Evolutionary conservation across 73 alveolate species (phyloP).

Genomic region (Blepharisma japonicum): DNA sequence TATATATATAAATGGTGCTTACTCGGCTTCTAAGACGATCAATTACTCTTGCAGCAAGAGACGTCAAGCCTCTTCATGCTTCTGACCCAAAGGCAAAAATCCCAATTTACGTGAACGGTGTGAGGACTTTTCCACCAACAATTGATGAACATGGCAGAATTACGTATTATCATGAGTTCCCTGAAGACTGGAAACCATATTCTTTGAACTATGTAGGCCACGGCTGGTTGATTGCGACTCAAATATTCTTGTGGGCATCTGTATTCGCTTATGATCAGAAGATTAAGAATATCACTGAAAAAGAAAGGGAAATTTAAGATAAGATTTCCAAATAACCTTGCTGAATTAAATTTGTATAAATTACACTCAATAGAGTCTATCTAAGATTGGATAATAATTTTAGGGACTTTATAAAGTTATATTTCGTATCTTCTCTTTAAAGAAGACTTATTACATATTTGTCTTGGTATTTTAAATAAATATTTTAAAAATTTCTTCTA

Average conservation of each 20-base stretch:
- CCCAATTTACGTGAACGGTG: constrained; percentile 29
- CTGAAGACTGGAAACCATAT: constrained; percentile 32
- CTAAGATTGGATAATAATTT: no score
- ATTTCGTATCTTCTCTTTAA: no score
- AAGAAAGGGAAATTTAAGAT: no score
- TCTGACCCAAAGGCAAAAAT: constrained; percentile 31
- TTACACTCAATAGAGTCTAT: no score
- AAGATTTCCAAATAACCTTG: no score
- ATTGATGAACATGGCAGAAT: constrained; percentile 25
- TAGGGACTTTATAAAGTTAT: no score
- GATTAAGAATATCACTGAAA: no score
- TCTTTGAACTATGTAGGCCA: constrained; percentile 27
- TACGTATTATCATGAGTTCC: constrained; percentile 30
- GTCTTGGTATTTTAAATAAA: no score
- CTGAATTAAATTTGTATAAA: no score
- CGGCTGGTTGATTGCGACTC: constrained; percentile 26
- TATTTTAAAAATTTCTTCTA: no score
- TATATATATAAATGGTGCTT: background rate
- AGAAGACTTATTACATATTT: no score
- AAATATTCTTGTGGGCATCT: constrained; percentile 20
- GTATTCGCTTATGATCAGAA: background rate
- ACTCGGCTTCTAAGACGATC: constrained; percentile 1
- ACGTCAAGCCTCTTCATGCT: background rate
- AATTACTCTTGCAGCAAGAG: background rate
- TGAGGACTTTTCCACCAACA: constrained; percentile 27